Evolutionary conservation across 176 grass and related monocot genomes (phyloP).

Genomic region (Miscanthus lutarioriparius): DNA sequence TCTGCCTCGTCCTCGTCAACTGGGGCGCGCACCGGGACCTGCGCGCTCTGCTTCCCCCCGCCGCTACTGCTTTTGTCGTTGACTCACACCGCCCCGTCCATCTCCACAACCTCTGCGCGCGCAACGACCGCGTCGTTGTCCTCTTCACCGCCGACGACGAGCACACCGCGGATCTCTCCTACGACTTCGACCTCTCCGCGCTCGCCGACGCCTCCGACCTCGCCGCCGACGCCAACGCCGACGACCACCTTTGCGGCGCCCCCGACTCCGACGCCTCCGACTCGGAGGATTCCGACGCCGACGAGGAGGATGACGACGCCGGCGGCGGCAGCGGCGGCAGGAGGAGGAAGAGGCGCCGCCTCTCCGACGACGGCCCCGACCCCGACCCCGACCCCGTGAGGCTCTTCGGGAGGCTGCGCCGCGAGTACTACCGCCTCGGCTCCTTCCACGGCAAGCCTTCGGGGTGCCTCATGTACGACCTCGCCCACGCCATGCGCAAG

Average conservation of each 20-base stretch:
- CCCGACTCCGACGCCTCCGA: conserved; percentile 39
- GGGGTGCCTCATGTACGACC: conserved; percentile 83
- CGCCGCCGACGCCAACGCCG: conserved; percentile 37
- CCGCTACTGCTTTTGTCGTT: conserved; percentile 53
- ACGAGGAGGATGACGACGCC: conserved; percentile 26
- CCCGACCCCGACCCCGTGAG: conserved; percentile 50
- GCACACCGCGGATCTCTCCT: conserved; percentile 69
- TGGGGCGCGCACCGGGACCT: conserved; percentile 84
- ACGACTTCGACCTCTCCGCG: conserved; percentile 73
- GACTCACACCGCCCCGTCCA: conserved; percentile 83
- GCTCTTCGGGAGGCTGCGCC: conserved; percentile 60
- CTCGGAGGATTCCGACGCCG: conserved; percentile 32
- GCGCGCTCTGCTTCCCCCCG: conserved; percentile 47
- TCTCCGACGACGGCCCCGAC: conserved; percentile 20
- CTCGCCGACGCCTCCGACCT: conserved; percentile 78
- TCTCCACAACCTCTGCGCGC: conserved; percentile 70
- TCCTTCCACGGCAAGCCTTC: conserved; percentile 93
- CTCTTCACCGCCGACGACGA: conserved; percentile 82
- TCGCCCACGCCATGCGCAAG: conserved; percentile 66
- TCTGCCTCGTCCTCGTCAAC: conserved; percentile 72
- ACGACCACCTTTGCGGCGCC: conserved; percentile 26
- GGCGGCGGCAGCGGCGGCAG: conserved; percentile 42
- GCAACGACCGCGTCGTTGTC: conserved; percentile 67
- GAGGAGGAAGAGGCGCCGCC: conserved; percentile 48
- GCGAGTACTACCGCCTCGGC: conserved; percentile 81